These are phyloP conservation scores for Tuctoria greenei DNA, from an alignment of 176 grass and related monocot species.

Conservation along the genomic window DNA sequence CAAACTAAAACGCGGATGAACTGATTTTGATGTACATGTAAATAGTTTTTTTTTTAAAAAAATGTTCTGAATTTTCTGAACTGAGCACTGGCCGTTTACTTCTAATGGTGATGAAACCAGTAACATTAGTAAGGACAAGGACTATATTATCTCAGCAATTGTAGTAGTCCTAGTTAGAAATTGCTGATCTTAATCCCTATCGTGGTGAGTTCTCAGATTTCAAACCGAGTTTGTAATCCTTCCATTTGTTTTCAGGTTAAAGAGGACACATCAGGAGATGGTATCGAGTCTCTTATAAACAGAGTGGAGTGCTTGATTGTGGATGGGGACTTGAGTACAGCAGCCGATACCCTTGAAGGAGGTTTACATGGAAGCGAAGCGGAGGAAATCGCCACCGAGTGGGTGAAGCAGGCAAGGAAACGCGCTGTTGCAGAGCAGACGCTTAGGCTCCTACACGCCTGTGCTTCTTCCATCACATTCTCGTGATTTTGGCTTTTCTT, in stretches of 20 bases:
- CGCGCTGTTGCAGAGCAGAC: constrained; percentile 87
- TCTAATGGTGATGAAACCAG: not conserved
- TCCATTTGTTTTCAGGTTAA: constrained; percentile 66
- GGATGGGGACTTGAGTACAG: constrained; percentile 74
- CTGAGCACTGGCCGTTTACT: not conserved
- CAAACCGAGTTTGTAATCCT: constrained; percentile 28
- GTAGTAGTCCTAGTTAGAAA: not conserved
- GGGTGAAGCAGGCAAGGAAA: constrained; percentile 73
- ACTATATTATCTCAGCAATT: not conserved
- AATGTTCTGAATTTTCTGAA: not conserved
- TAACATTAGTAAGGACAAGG: not conserved
- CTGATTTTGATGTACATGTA: not conserved
- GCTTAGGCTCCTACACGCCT: constrained; percentile 82
- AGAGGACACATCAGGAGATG: constrained; percentile 67
- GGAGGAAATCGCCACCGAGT: constrained; percentile 57
- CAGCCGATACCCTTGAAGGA: constrained; percentile 66
- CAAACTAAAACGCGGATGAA: not conserved
- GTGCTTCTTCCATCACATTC: constrained; percentile 67
- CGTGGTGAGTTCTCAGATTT: not conserved
- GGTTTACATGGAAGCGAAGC: constrained; percentile 81
- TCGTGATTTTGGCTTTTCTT: constrained; percentile 37
- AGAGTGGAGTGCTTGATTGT: constrained; percentile 68
- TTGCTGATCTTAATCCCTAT: not conserved
- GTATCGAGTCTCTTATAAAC: constrained; percentile 76
- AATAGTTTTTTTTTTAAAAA: not conserved